Evolutionary conservation across 148 eudicot genomes (phyloP), one percentile per base, ranked within the genome.

Genomic region (Diospyros lotus): DNA sequence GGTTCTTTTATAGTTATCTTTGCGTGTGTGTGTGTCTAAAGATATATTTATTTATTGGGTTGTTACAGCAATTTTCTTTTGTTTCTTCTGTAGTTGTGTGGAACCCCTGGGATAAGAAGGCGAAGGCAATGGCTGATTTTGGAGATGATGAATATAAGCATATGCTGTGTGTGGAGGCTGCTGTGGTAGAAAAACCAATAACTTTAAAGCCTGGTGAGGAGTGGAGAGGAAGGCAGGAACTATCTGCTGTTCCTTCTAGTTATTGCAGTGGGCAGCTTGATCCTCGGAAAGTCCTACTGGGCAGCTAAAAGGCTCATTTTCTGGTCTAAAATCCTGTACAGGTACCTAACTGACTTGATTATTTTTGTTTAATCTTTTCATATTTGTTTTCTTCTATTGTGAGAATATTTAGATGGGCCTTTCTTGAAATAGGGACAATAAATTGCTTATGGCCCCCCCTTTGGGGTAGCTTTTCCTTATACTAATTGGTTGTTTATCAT

Each of bases 91-190:
- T 79, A 93, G 98, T 91, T 66, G 97, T 93, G 53, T 93, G 98
- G 98, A 93, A 93, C 82, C 98, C 98, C 10, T 91, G 97, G 98
- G 97, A 93, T 82, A 89, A 88, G 86, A 91, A 85, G 86, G 97
- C 98, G 15, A 93, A 93, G 77, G 86, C 97, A 46, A 82, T 93
- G 83, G 83, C 83, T 73, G 98, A 93, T 86, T 87, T 93, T 69
- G 98, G 98, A 64, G 97, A 89, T 68, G 97, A 91, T 11, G 97
- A 93, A 54, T 93, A 88, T 84, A 91, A 90, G 80, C 88, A 93
- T 69, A 93, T 93, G 98, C 46, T 93, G 70, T 91, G 97, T 69
- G 92, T 93, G 76, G 98, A 93, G 79, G 84, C 98, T 74, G 98
- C 97, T 83, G 91, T 94, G 41, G 80, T 93, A 48, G 98, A 91